Evolutionary conservation across 2,329 filamentous ascomycete genomes (phyloP).

Genomic region (Microsporum ferrugineum): DNA sequence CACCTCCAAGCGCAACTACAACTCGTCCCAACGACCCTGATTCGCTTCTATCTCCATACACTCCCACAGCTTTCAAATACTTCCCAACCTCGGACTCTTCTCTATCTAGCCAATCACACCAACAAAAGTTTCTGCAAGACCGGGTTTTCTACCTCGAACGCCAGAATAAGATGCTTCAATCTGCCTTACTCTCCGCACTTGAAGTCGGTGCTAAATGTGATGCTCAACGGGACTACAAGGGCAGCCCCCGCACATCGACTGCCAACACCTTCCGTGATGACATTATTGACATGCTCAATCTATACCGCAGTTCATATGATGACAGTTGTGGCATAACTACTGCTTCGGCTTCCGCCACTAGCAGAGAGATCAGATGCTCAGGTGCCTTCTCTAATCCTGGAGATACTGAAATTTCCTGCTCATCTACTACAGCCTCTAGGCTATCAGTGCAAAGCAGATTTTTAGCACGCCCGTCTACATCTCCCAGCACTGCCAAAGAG

Average conservation of each 20-base stretch:
- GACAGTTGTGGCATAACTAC: neutral
- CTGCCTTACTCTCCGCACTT: slow-evolving; percentile 31
- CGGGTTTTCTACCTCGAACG: slow-evolving; percentile 31
- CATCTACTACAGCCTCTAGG: slow-evolving; percentile 1
- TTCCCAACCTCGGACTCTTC: neutral
- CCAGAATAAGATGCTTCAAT: slow-evolving; percentile 34
- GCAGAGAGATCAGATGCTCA: neutral
- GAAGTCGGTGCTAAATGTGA: slow-evolving; percentile 24
- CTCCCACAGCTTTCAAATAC: neutral
- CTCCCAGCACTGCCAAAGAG: neutral
- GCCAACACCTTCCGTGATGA: neutral
- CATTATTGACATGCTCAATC: slow-evolving; percentile 6
- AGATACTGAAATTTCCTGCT: neutral
- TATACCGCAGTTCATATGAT: slow-evolving; percentile 2
- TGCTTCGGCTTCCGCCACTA: neutral
- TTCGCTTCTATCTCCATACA: slow-evolving; percentile 4
- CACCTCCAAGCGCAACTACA: neutral
- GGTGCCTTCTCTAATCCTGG: neutral
- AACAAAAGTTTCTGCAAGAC: slow-evolving; percentile 24
- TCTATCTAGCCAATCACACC: neutral
- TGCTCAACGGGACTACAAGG: neutral
- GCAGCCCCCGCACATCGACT: neutral
- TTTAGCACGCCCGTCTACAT: neutral
- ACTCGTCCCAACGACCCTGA: slow-evolving; percentile 1
- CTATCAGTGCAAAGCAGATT: neutral